Percentiles rank a stretch among this genome's conserved stretches.
These are phyloP conservation scores for Solidago caesia DNA, from an alignment of 129 eudicot species.

Conservation along the genomic window DNA sequence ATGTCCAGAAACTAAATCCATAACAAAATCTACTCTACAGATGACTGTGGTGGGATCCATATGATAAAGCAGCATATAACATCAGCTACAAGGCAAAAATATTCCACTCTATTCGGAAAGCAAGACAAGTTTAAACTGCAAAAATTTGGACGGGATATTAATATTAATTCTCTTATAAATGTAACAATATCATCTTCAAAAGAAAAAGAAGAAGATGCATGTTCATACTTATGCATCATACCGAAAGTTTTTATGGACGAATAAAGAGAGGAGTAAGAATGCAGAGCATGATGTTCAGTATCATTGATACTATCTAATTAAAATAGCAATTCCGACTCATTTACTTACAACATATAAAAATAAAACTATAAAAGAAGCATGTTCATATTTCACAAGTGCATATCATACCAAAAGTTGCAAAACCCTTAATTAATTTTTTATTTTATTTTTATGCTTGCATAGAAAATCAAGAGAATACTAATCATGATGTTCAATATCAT, in stretches of 20 bases:
- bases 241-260: neutral
- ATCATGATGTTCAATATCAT: neutral
- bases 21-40: conserved; percentile 30
- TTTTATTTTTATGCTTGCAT: neutral
- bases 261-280: neutral
- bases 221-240: too few species aligned
- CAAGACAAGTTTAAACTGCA: conserved; percentile 23
- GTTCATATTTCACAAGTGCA: neutral
- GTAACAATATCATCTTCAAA: too few species aligned
- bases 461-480: neutral
- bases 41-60: conserved; percentile 18
- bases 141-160: neutral
- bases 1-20: conserved; percentile 19
- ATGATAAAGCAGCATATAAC: conserved; percentile 23
- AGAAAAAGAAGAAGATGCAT: too few species aligned
- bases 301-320: neutral
- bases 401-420: conserved; percentile 8
- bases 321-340: neutral
- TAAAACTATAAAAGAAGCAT: neutral
- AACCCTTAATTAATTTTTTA: neutral
- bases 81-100: conserved; percentile 24
- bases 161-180: neutral
- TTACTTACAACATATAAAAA: neutral
- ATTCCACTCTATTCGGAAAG: conserved; percentile 12
- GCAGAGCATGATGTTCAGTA: neutral